Evolutionary conservation across 2,329 filamentous ascomycete genomes (phyloP), one percentile per base, ranked within the genome.

Genomic region (Eutypa lata): DNA sequence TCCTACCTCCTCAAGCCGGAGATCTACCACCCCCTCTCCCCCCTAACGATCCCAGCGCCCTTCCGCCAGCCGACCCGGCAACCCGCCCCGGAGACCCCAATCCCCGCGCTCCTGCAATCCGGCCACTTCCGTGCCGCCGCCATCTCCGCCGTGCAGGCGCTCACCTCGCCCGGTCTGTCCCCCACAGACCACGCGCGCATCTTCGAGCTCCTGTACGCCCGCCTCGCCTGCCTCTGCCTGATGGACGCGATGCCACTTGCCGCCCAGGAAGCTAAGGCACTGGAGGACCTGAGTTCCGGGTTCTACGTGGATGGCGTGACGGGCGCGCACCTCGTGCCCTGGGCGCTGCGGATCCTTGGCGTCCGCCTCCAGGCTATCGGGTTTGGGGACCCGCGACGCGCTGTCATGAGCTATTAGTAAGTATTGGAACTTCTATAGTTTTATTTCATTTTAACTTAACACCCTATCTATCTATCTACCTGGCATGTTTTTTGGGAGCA

Each of bases 341-440:
- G 94, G 92, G 82, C 88, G 42, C 78, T 99, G 49, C 84, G 94
- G 7, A 81, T 97, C 2, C 78, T 97, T 16, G 86, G 88, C 7
- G 88, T 97, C 8, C 82, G 92, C 1, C 78, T 97, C 19, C 90
- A 96, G 61, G 90, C 90, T 0, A 81, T 96, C 45, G 91, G 90
- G 1, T 95, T 94, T 58, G 87, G 87, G 3, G 94, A 99, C 70
- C 83, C 87, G 48, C 81, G 93, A 4, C 81, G 92, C 56, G 89
- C 90, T 3, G 87, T 99, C 53, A 93, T 94, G 79, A 89, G 89
- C 44, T 90, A 96, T 67, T 96, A 96, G n/a, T n/a, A n/a, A n/a
- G n/a, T n/a, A n/a, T n/a, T n/a, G n/a, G n/a, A n/a, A n/a, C n/a
- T n/a, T n/a, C n/a, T n/a, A n/a, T n/a, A n/a, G n/a, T n/a, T n/a